Base-by-base conservation (phyloP, 352 stramenopile species). In the Phytophthora meadii region DNA sequence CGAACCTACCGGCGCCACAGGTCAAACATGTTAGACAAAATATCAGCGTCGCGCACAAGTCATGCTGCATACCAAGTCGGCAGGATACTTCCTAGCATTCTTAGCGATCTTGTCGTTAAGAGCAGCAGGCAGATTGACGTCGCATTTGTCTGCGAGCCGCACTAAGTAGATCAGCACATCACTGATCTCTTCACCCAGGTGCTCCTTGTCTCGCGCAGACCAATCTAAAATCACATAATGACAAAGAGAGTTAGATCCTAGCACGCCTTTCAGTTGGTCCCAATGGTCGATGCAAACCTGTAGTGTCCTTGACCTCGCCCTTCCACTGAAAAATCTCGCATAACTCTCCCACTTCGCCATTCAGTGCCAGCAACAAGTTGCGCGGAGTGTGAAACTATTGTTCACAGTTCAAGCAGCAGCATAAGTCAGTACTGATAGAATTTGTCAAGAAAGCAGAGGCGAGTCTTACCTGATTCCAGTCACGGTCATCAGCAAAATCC, bases 81-180 rank as follows among this genome's bases (percentile, higher is more conserved):
- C 85, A 9, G 90, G 88, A 61, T 93, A 97, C 78, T 96, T 95
- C 34, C 68, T 83, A 3, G 80, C 85, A 41, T 97, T 97, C 73
- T 95, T 94, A 52, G 81, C 74, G 61, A 99, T 93, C 78, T 99
- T 99, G 62, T 97, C 89, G 25, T 94, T 82, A 36, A 98, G 87
- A 42, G 88, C 91, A 14, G 79, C 68, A 22, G 88, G 72, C 8
- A 98, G 72, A 78, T 98, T 86, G 28, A 99, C 81, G 15, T 93
- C 79, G 64, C 94, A 98, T 40, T 88, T 88, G 67, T 98, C 89
- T 72, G 94, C 91, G n/a, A 99, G 84, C 25, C 91, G 89, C n/a
- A 99, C 82, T 12, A 98, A 74, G 65, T 99, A 99, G 65, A 99
- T 98, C 41, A 97, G 74, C 46, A 99, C 96, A 77, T 99, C 97